Evolutionary conservation across 73 alveolate species (phyloP).

Genomic region (Strombidium stylifer): DNA sequence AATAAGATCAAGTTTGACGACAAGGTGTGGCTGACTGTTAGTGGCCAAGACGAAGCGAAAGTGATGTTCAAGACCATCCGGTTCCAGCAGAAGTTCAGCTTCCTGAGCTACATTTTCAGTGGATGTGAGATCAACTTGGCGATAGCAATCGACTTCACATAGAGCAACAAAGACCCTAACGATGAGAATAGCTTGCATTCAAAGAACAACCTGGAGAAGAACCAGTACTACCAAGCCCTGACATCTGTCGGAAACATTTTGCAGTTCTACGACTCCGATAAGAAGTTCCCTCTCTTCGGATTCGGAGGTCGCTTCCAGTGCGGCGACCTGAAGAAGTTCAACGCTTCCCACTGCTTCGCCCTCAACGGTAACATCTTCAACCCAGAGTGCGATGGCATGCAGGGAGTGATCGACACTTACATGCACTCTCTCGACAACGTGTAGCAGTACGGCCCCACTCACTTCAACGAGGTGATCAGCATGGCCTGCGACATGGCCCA

Average conservation of each 20-base stretch:
- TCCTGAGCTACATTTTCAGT: conserved; percentile 81
- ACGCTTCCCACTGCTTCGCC: conserved; percentile 89
- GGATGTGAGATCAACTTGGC: conserved; percentile 87
- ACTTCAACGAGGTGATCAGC: conserved; percentile 51
- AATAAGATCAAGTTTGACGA: neutral
- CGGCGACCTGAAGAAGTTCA: conserved; percentile 28
- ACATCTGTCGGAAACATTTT: conserved; percentile 75
- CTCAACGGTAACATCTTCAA: conserved; percentile 81
- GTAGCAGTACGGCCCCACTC: conserved; percentile 92
- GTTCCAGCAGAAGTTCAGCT: conserved; percentile 54
- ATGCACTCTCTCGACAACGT: conserved; percentile 61
- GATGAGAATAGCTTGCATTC: conserved; percentile 67
- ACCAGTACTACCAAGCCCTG: conserved; percentile 81
- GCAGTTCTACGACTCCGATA: conserved; percentile 88
- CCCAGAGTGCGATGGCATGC: conserved; percentile 88
- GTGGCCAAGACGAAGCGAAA: conserved; percentile 21
- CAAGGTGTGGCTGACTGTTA: neutral
- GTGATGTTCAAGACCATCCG: conserved; percentile 17
- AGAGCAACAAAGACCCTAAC: conserved; percentile 77
- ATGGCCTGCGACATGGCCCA: conserved; percentile 34
- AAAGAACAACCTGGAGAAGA: conserved; percentile 39
- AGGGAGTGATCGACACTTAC: conserved; percentile 81
- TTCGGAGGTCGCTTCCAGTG: conserved; percentile 92
- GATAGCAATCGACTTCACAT: conserved; percentile 90
- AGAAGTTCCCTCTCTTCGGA: conserved; percentile 92